Base-by-base conservation (phyloP, 169 alveolate species). In the Plasmodium cynomolgi region DNA sequence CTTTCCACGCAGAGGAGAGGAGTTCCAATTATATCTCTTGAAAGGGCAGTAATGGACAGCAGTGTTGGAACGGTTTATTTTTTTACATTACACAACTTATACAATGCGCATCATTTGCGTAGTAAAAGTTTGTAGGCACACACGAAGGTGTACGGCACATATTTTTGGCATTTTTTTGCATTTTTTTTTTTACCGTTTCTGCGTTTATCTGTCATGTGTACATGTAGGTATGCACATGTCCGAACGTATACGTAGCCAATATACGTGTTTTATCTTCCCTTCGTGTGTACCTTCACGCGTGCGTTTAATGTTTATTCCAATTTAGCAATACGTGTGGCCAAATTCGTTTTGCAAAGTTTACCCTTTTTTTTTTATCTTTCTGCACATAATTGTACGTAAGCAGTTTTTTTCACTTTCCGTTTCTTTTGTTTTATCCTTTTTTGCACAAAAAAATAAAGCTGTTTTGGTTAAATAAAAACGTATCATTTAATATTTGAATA, bases 381-480 rank as follows among this genome's bases (percentile, higher is more conserved):
- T n/a, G 17, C 44, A 58, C 37, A 56, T 23, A 26, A 56, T 31
- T 56, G 11, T 83, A 26, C 77, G 3, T 20, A 15, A 13, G 56
- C 39, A 31, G 29, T 15, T 33, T 44, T 7, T 75, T 75, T 33
- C 56, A 34, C 56, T 75, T 75, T 20, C 8, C 44, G 13, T 20
- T 75, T 75, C 33, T 33, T 75, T 75, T 75, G 44, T 33, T 68
- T 75, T 75, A n/a, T 75, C 33, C 8, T 75, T 33, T 75, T 75
- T 34, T 17, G 33, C 8, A 75, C 31, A 31, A 83, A 83, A 83
- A 83, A 50, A 81, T 50, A 26, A 26, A 47, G n/a, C 23, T 81
- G 62, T 81, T 81, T 81, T 81, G 77, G 54, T 81, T 47, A 81
- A 81, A 50, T 58, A 31, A 81, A 41, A 81, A 50, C n/a, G 37